A percentile compares a stretch with the other conserved stretches of the same genome.
Conservation (phyloP, 306 rosid genomes). For the Dryas drummondii region DNA sequence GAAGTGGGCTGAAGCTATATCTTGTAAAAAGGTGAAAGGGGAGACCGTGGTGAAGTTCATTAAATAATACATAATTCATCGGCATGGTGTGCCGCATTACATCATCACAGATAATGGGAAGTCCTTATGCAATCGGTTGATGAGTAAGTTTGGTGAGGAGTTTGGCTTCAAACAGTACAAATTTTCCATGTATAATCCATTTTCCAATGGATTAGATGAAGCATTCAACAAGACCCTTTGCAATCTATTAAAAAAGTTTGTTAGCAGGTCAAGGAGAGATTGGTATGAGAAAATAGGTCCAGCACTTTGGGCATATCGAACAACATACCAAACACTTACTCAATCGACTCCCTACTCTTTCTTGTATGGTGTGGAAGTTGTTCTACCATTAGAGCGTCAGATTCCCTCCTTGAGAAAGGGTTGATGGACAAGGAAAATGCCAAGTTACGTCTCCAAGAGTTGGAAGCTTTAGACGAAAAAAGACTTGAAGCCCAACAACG, state of each 20-base stretch:
- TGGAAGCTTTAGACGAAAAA: neutral
- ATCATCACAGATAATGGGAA: neutral
- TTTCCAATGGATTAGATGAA: neutral
- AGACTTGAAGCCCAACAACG: neutral
- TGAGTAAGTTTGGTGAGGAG: neutral
- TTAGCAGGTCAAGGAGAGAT: neutral
- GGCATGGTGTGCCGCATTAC: neutral
- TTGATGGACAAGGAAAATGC: neutral
- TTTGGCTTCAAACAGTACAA: neutral
- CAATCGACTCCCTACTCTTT: neutral
- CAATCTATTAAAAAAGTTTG: neutral
- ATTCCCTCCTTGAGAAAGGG: neutral
- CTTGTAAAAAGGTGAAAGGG: too few species aligned
- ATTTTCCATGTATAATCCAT: neutral
- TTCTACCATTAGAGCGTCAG: neutral
- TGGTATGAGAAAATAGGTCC: neutral
- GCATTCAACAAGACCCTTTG: neutral
- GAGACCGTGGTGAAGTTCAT: neutral
- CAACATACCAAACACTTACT: neutral
- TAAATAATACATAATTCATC: accelerated
- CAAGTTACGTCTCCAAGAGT: neutral
- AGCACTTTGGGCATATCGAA: neutral
- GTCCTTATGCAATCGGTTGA: neutral
- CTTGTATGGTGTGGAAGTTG: neutral
- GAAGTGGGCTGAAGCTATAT: too few species aligned